Evolutionary conservation across 768 basidiomycete species (phyloP).

Genomic region (Neoboletus subvelutipes): DNA sequence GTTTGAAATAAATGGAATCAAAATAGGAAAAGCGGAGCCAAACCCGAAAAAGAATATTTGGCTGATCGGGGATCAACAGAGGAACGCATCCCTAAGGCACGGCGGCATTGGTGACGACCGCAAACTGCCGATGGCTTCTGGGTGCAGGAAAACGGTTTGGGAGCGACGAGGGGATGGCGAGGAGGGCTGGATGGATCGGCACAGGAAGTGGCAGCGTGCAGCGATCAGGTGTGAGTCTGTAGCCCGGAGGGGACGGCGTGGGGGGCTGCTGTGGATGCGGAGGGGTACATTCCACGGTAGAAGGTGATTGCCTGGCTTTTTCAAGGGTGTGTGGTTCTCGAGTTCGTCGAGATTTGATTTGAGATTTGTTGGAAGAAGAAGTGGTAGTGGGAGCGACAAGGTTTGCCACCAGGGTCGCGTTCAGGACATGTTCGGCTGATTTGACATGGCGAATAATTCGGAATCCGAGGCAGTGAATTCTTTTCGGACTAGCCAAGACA

Average conservation of each 20-base stretch:
- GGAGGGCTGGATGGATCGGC: not conserved
- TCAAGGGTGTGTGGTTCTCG: constrained; percentile 15
- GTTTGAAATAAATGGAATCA: constrained; percentile 16
- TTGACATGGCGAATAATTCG: constrained; percentile 49
- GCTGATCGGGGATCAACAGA: constrained; percentile 67
- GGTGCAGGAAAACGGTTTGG: not conserved
- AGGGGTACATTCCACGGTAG: constrained; percentile 7
- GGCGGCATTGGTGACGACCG: constrained; percentile 27
- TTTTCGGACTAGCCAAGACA: constrained; percentile 22
- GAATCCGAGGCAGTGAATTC: constrained; percentile 40
- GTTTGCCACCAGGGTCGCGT: constrained; percentile 38
- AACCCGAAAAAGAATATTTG: constrained; percentile 34
- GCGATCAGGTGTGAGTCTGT: not conserved
- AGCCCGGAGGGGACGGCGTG: constrained; percentile 4
- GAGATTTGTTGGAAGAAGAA: constrained; percentile 27
- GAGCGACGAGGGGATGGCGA: not conserved
- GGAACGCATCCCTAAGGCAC: constrained; percentile 36
- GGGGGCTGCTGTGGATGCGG: not conserved
- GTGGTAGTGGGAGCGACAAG: constrained; percentile 27
- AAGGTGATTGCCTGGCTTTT: constrained; percentile 20
- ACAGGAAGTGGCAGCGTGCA: not conserved
- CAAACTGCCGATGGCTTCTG: constrained; percentile 24
- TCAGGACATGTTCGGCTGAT: constrained; percentile 36
- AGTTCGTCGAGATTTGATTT: constrained; percentile 33
- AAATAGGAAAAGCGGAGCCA: constrained; percentile 31